A percentile compares a stretch with the other conserved stretches of the same genome.
Evolutionary conservation across 371 early-diverging fungal genomes (phyloP).

Genomic region (Rhizopus sp.): DNA sequence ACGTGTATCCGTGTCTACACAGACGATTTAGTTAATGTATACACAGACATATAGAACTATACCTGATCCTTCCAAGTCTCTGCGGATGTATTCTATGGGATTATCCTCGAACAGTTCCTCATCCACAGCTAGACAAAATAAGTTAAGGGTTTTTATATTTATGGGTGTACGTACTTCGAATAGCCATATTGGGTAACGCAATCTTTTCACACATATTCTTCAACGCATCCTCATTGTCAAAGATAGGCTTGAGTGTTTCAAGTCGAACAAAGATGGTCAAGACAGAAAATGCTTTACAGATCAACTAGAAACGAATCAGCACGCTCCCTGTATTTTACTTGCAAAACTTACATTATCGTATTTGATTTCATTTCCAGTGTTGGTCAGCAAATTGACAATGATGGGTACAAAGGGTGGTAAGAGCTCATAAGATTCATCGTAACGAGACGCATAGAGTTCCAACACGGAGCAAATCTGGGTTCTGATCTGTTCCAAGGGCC

Average conservation of each 20-base stretch:
- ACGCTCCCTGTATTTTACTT: conserved; percentile 23
- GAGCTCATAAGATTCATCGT: conserved; percentile 85
- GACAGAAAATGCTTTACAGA: conserved; percentile 86
- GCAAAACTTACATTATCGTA: conserved; percentile 71
- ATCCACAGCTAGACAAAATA: conserved; percentile 65
- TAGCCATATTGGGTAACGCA: conserved; percentile 88
- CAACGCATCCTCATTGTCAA: conserved; percentile 71
- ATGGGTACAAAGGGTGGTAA: conserved; percentile 82
- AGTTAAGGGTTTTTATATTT: neutral
- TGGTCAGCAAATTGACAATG: conserved; percentile 84
- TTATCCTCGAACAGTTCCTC: conserved; percentile 97
- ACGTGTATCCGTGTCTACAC: conserved; percentile 83
- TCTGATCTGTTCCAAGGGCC: conserved; percentile 84
- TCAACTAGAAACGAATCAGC: conserved; percentile 54
- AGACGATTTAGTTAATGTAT: neutral
- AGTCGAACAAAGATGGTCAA: conserved; percentile 87
- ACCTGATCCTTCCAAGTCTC: conserved; percentile 93
- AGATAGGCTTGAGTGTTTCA: conserved; percentile 68
- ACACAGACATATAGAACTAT: neutral
- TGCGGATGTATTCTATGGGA: conserved; percentile 89
- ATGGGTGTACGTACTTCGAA: conserved; percentile 60
- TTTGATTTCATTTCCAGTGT: conserved; percentile 67
- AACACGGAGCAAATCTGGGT: conserved; percentile 88
- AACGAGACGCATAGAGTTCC: conserved; percentile 85
- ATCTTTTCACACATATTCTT: conserved; percentile 86